Conservation (phyloP, 139 green algal genomes). For the Volvox reticuliferus region DNA sequence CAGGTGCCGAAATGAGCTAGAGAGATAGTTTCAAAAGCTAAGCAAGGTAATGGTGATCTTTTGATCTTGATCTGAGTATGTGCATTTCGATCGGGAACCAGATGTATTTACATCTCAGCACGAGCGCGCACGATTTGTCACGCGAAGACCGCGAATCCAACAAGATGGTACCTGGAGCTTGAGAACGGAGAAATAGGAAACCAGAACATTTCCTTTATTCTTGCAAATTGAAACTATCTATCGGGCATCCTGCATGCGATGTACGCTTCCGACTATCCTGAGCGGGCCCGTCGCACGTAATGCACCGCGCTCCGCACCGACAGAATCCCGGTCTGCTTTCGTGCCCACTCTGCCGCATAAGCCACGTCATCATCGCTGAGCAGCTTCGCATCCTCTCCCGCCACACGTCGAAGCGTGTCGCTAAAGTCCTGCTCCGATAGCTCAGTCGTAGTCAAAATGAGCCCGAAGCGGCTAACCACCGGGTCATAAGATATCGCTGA, state of each 20-base stretch:
- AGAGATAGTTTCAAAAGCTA: not conserved
- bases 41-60: not conserved
- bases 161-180: not conserved
- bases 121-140: not conserved
- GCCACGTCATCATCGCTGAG: conserved; percentile 19
- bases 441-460: conserved; percentile 42
- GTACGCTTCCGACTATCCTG: not conserved
- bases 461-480: conserved; percentile 56
- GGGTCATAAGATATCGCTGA: conserved; percentile 57
- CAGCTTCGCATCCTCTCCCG: not conserved
- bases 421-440: conserved; percentile 30
- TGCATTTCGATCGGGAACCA: not conserved
- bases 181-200: not conserved
- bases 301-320: conserved; percentile 6
- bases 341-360: conserved; percentile 20
- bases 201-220: no score
- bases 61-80: no score
- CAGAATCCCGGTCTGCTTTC: conserved; percentile 15
- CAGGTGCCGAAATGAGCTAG: not conserved
- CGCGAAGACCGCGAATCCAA: not conserved
- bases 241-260: not conserved
- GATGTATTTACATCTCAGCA: not conserved
- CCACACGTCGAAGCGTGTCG: conserved; percentile 33
- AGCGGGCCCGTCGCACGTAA: conserved; percentile 8
- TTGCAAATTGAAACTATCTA: not conserved